Conservation (phyloP, 306 rosid genomes). For the Vicia villosa region DNA sequence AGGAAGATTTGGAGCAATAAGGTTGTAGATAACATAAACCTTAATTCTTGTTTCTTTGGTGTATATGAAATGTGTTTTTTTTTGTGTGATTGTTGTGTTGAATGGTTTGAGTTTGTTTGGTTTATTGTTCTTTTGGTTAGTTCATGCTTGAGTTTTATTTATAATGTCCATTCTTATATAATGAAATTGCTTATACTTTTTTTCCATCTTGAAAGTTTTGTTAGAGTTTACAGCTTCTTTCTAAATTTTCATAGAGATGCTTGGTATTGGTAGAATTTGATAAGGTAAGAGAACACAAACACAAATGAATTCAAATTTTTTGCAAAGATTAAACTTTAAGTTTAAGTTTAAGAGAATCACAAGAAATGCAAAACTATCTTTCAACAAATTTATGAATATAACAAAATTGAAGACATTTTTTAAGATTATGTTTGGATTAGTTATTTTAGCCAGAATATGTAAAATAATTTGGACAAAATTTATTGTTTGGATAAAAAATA, state of each 20-base stretch:
- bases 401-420: too few relatives aligned
- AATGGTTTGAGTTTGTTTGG: conserved; percentile 34
- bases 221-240: conserved; percentile 3
- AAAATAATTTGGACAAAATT: too few relatives aligned
- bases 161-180: conserved; percentile 27
- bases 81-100: conserved; percentile 18
- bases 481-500: too few relatives aligned
- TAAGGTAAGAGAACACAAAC: too few relatives aligned
- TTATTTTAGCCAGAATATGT: too few relatives aligned
- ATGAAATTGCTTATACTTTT: conserved; percentile 13
- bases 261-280: neutral
- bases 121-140: conserved; percentile 17
- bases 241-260: neutral
- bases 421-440: too few relatives aligned
- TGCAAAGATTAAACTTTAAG: too few relatives aligned
- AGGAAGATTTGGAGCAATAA: conserved; percentile 54
- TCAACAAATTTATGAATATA: too few relatives aligned
- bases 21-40: conserved; percentile 56
- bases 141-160: conserved; percentile 37
- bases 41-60: neutral
- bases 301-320: too few relatives aligned
- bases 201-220: conserved; percentile 1
- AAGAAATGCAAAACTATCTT: too few relatives aligned
- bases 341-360: too few relatives aligned
- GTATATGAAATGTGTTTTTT: conserved; percentile 39